Evolutionary conservation across 1,139 yeast species (phyloP), one percentile per base, ranked within the genome.

Genomic region (Candida mesenterica): DNA sequence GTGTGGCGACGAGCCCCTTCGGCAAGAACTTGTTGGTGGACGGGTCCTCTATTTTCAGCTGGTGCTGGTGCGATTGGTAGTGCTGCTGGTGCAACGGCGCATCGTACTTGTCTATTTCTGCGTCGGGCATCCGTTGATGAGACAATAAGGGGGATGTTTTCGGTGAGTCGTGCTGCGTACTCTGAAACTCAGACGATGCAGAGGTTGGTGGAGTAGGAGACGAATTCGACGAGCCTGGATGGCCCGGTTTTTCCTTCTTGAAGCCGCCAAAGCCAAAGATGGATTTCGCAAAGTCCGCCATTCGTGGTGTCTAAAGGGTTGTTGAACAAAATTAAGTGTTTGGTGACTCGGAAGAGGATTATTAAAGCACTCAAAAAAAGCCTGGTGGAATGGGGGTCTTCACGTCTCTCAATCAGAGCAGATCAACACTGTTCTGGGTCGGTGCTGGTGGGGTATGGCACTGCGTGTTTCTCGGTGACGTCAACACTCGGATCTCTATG

Each of bases 271-370:
- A 75, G 33, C 80, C 80, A 53, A 79, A 77, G 30, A 79, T 66
- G 23, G 77, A 68, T 53, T 76, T 78, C 33, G 83, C 81, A 61
- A 78, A 78, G 48, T 78, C 84, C 29, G 81, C 79, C 85, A 79
- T 79, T 37, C 32, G 34, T 15, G 24, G 15, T 10, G 15, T n/a
- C 22, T 6, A 19, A 19, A 19, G n/a, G n/a, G n/a, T n/a, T n/a
- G n/a, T n/a, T n/a, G n/a, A n/a, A n/a, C n/a, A n/a, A n/a, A n/a
- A n/a, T n/a, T n/a, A n/a, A n/a, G n/a, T n/a, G n/a, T n/a, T n/a
- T n/a, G n/a, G n/a, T n/a, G n/a, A n/a, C n/a, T n/a, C n/a, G n/a
- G n/a, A n/a, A n/a, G n/a, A n/a, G n/a, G n/a, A n/a, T n/a, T n/a
- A n/a, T n/a, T n/a, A n/a, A n/a, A n/a, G n/a, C n/a, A n/a, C n/a